A percentile compares a stretch with the other conserved stretches of the same genome.
Evolutionary conservation across 192 early-diverging fungal genomes (phyloP).

Genomic region (Coemansia reversa): DNA sequence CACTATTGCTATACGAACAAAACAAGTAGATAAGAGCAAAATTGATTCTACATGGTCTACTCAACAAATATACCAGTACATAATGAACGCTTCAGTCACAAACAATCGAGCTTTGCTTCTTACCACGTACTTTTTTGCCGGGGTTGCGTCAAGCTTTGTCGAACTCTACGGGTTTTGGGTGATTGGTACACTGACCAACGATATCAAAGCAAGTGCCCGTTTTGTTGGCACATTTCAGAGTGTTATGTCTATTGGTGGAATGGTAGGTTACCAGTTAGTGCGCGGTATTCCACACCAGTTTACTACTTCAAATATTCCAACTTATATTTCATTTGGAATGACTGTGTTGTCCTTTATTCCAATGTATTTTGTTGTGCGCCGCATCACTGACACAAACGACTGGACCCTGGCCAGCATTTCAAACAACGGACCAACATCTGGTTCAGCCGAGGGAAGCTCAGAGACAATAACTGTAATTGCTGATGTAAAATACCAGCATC

Average conservation of each 20-base stretch:
- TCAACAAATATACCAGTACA: constrained; percentile 1
- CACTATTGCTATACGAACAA: constrained; percentile 12
- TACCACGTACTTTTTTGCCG: constrained; percentile 36
- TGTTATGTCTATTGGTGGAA: constrained; percentile 33
- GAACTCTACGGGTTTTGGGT: constrained; percentile 50
- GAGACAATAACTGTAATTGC: constrained; percentile 9
- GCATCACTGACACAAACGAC: constrained; percentile 44
- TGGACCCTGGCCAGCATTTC: constrained; percentile 37
- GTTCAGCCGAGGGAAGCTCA: neutral
- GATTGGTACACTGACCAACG: constrained; percentile 49
- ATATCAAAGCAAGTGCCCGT: constrained; percentile 34
- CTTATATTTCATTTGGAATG: constrained; percentile 18
- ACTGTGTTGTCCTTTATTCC: constrained; percentile 21
- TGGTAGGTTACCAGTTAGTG: constrained; percentile 31
- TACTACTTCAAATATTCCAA: constrained; percentile 25
- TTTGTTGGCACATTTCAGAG: constrained; percentile 43
- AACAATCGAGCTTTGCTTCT: constrained; percentile 15
- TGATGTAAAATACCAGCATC: constrained; percentile 15
- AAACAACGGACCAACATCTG: neutral
- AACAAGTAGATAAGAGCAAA: constrained; percentile 6
- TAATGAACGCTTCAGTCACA: constrained; percentile 15
- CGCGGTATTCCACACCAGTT: constrained; percentile 12
- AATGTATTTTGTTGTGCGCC: constrained; percentile 29
- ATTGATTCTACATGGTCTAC: constrained; percentile 13
- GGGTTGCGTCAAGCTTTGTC: constrained; percentile 37